Evolutionary conservation across 2,329 filamentous ascomycete species (phyloP).

Genomic region (Trichophyton benhamiae): DNA sequence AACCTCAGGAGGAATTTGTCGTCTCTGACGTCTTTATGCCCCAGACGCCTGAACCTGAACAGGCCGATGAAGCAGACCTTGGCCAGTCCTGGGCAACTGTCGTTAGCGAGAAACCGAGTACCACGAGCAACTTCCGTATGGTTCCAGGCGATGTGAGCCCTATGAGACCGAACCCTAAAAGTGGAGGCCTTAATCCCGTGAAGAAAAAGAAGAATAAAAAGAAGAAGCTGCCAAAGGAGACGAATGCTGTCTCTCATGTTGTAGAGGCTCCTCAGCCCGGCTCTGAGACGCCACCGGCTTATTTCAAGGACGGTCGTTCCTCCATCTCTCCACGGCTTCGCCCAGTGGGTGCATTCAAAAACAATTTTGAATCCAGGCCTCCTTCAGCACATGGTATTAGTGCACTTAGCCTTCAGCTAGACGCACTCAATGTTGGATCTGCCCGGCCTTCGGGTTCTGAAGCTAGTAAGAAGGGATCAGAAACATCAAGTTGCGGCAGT

Average conservation of each 20-base stretch:
- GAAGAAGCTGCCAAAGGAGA: conserved; percentile 11
- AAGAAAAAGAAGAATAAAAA: conserved; percentile 31
- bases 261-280: background rate
- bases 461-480: conserved; percentile 36
- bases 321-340: conserved; percentile 20
- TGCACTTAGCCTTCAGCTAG: conserved; percentile 68
- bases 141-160: conserved; percentile 9
- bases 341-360: conserved; percentile 15
- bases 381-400: conserved; percentile 57
- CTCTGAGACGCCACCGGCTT: background rate
- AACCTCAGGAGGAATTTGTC: conserved; percentile 13
- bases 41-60: conserved; percentile 8
- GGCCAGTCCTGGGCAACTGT: background rate
- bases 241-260: conserved; percentile 12
- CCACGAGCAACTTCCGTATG: conserved; percentile 9
- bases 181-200: conserved; percentile 18
- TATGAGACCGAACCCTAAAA: background rate
- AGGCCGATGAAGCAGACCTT: background rate
- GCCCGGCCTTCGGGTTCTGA: conserved; percentile 46
- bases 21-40: conserved; percentile 16
- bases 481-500: conserved; percentile 45
- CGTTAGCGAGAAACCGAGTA: background rate
- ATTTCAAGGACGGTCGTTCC: conserved; percentile 10
- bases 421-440: conserved; percentile 58
- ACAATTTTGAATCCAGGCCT: conserved; percentile 36